Base-by-base conservation (phyloP, 139 green algal species). In the Coccomyxa sp. region DNA sequence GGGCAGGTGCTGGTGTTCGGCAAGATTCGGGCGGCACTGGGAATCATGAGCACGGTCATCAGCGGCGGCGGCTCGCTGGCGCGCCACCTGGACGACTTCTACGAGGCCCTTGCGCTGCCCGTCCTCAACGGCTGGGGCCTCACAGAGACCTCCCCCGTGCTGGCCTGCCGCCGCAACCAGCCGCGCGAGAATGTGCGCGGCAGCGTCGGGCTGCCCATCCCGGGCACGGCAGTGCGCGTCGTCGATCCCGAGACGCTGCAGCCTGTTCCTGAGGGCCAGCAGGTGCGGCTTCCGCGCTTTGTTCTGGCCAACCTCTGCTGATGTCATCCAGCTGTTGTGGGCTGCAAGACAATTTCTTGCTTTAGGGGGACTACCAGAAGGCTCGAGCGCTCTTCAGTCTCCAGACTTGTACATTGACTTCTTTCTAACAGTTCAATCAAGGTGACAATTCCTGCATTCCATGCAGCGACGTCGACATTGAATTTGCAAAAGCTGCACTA, bases 81-180 rank as follows among this genome's bases (percentile, higher is more conserved):
- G 0, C 23, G 90, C 0, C 91, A 98, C 85, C 86, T 99, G 60
- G 96, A 99, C 83, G 88, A 93, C 76, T 99, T 98, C 75, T 99
- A 93, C 84, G 95, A 98, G 88, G 63, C 21, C 63, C 63, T 71
- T 1, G 18, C 63, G 63, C 63, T 71, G 25, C 68, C 85, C 0
- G 89, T 99, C 59, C 84, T 98, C 67, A 98, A 98, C 81, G 96
- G 96, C 67, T 99, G 94, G 90, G 96, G 96, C 25, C 89, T 98
- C 13, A 98, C 91, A 7, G 96, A 98, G 89, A 98, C 94, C 0
- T 95, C 89, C 0, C 96, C 96, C 0, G 96, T 99, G 82, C 93
- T 99, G 67, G 91, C 92, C 14, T 97, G 92, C 85, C 89, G 96
- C 30, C 71, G 63, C 15, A 28, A 21, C 12, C 17, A 31, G 7